These are phyloP conservation scores for Ophiostoma montium DNA, from an alignment of 2,329 filamentous ascomycete genomes.

Conservation along the genomic window DNA sequence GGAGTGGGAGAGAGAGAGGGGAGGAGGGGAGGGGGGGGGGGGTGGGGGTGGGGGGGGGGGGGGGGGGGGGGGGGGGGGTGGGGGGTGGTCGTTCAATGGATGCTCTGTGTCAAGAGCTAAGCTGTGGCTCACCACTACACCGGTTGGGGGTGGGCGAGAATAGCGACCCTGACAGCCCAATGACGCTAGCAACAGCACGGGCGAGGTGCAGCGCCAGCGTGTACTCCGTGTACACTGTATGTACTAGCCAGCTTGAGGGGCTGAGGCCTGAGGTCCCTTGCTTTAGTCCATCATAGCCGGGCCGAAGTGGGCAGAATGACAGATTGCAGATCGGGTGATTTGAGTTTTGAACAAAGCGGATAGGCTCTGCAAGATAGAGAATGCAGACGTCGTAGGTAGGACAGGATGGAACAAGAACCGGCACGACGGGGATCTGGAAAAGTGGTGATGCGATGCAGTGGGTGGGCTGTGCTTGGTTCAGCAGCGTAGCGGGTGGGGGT, in stretches of 20 bases:
- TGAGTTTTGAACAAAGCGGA: background rate
- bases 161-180: background rate
- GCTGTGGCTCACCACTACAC: background rate
- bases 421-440: background rate
- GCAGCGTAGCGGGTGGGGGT: background rate
- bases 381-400: background rate
- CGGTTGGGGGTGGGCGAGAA: background rate
- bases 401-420: background rate
- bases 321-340: no score
- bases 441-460: background rate
- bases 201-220: background rate
- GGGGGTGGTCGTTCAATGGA: no score
- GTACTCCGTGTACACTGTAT: background rate
- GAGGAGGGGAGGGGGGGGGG: background rate
- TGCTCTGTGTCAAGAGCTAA: no score
- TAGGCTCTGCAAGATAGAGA: background rate
- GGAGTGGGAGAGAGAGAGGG: background rate
- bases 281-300: no score
- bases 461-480: background rate
- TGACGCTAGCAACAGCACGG: constrained; percentile 1
- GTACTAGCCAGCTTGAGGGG: background rate
- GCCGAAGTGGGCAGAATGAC: no score
- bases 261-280: background rate
- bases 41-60: no score
- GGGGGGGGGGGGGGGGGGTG: no score